Conservation (phyloP, 2,329 filamentous ascomycete genomes). For the Aspergillus flavus region DNA sequence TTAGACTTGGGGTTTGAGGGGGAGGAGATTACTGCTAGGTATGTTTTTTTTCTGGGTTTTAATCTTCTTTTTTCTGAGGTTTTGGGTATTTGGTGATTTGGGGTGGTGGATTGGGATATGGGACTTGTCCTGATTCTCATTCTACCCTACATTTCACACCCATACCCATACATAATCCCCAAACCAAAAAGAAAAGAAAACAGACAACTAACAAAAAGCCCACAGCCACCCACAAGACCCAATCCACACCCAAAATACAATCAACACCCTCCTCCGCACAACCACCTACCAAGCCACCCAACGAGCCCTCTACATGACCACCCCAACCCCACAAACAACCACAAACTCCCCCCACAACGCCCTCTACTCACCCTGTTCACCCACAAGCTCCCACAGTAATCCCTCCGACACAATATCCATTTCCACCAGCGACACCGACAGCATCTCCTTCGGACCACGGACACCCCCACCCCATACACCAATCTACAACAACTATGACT, state of each 20-base stretch:
- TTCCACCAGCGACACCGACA: conserved; percentile 17
- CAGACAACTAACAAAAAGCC: not conserved
- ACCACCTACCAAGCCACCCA: conserved; percentile 25
- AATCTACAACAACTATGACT: not conserved
- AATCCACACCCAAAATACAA: not conserved
- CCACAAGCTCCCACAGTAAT: conserved; percentile 16
- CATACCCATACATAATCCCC: not conserved
- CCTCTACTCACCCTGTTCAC: conserved; percentile 19
- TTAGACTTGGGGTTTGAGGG: not conserved
- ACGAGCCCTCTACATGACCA: conserved; percentile 27
- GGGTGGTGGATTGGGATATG: not conserved
- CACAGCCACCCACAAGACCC: not conserved
- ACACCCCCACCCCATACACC: not conserved
- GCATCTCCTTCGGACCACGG: not conserved
- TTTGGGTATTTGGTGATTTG: not conserved
- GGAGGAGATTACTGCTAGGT: not conserved
- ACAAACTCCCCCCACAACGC: conserved; percentile 1
- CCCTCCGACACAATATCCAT: conserved; percentile 21
- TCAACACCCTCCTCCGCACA: conserved; percentile 22
- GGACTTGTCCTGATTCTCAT: not conserved
- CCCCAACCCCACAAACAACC: conserved; percentile 13
- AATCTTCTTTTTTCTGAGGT: not conserved
- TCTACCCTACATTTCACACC: not conserved
- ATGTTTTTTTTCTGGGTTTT: not conserved
- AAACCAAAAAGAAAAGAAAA: not conserved